Evolutionary conservation across 331 rosid genomes (phyloP).

Genomic region (Cydonia oblonga): DNA sequence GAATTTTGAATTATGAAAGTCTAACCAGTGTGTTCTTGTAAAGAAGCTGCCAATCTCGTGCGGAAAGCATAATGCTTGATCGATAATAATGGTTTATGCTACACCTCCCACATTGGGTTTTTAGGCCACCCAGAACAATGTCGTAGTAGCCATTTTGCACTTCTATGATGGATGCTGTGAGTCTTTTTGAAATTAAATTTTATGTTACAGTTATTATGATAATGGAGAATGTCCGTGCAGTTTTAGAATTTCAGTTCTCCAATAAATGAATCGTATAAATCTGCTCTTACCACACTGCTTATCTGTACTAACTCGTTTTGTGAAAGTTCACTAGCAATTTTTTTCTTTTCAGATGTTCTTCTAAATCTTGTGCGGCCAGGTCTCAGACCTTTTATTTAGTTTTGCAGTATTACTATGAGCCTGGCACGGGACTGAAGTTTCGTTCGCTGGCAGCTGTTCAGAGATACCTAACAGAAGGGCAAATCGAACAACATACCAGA

Average conservation of each 20-base stretch:
- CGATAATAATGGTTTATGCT: not conserved
- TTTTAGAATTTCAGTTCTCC: not conserved
- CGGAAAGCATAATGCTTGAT: not conserved
- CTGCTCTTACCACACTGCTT: not conserved
- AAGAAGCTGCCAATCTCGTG: not conserved
- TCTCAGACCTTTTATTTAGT: not conserved
- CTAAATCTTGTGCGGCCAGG: not conserved
- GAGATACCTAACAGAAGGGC: slow-evolving; percentile 31
- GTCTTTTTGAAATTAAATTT: not conserved
- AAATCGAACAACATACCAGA: not conserved
- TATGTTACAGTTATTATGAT: not conserved
- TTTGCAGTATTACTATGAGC: slow-evolving; percentile 43
- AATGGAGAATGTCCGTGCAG: not conserved
- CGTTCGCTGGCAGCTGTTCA: slow-evolving; percentile 47
- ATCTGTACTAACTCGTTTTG: not conserved
- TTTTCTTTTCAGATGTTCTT: not conserved
- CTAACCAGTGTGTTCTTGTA: not conserved
- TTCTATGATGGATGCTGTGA: not conserved
- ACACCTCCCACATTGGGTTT: not conserved
- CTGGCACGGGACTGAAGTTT: slow-evolving; percentile 36
- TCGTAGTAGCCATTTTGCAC: not conserved
- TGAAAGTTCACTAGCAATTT: not conserved
- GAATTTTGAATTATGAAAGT: not conserved
- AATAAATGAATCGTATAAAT: no score
- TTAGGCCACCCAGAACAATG: not conserved